Evolutionary conservation across 805 yeast species (phyloP), one percentile per base, ranked within the genome.

Genomic region (Kodamaea hsintzibuensis): DNA sequence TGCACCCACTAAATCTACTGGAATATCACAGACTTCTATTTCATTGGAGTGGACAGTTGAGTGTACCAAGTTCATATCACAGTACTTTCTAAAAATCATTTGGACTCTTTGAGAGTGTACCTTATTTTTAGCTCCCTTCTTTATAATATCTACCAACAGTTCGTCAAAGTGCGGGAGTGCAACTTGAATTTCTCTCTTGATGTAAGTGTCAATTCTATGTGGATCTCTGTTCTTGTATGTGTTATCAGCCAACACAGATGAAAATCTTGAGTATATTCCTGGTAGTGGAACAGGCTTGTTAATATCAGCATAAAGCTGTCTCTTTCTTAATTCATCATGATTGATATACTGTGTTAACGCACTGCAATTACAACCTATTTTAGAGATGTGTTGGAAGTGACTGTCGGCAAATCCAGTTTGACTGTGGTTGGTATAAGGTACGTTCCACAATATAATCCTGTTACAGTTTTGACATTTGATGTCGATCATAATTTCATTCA

Each of bases 1-100:
- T 52, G 61, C 60, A 1, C 65, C 65, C 12, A 66, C 71, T 42
- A 68, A 58, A 44, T 68, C 70, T 35, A 60, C 69, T 6, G 52
- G 48, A 4, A 61, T 35, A 18, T 52, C 50, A 5, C 57, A 38
- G 7, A 38, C 37, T 35, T 22, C 40, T 2, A 50, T n/a, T 7
- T 8, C 19, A 5, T 30, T 14, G 7, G 53, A 30, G 33, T 39
- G 35, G 16, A 47, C 44, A 8, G 50, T 47, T 3, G 42, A 5
- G 44, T 56, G 55, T 2, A 61, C 51, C 50, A 57, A 46, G 50
- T 60, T 61, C 57, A 59, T 57, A 13, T 55, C 47, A 1, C 39
- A 37, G 43, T 58, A 61, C 13, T 48, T 50, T 10, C 57, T 30
- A 18, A 56, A 48, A 33, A 58, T 47, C 27, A 52, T 18, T 18